Evolutionary conservation across 2,329 filamentous ascomycete genomes (phyloP), one percentile per base, ranked within the genome.

Genomic region (Beauveria scarabaeidicola): DNA sequence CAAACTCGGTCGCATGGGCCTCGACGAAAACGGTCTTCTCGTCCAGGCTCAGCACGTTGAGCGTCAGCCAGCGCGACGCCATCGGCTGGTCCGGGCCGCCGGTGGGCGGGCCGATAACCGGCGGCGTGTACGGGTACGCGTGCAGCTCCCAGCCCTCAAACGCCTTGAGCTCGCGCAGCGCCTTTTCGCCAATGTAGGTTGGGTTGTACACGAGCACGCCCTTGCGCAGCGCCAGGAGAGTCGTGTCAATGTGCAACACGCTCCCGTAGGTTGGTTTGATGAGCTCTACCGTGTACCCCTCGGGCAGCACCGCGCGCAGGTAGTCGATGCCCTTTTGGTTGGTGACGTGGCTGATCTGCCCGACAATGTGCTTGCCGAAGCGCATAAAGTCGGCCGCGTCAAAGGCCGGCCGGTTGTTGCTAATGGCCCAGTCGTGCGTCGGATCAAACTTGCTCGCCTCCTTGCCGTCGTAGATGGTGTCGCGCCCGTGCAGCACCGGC

Each of bases 231-330:
- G 69, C 68, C 1, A 70, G 63, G 15, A 71, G 66, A 2, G 69
- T 69, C 3, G 67, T 64, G 60, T 71, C 70, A 41, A 72, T 71
- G 38, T 71, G 69, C 68, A 71, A 64, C 68, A 52, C 68, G 15
- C 6, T 40, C 11, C 38, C 5, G 27, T 64, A 60, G 21, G n/a
- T 71, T 9, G 65, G 60, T 3, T 52, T n/a, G 17, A 71, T 58
- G 5, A 72, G 58, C 62, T 70, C 69, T 25, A 71, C 62, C 6
- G 60, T 64, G 54, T 72, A 72, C 3, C 66, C 56, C 25, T 11
- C 40, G 5, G 56, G 56, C 56, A 52, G 56, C 25, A 52, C 15
- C 40, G 47, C 13, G 5, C 56, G 55, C 23, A 58, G 46, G 19
- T 52, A 52, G 32, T 59, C 56, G 38, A 59, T 38, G 47, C 56